These are phyloP conservation scores for Zasmidium cellare DNA, from an alignment of 2,329 filamentous ascomycete genomes.

Conservation along the genomic window DNA sequence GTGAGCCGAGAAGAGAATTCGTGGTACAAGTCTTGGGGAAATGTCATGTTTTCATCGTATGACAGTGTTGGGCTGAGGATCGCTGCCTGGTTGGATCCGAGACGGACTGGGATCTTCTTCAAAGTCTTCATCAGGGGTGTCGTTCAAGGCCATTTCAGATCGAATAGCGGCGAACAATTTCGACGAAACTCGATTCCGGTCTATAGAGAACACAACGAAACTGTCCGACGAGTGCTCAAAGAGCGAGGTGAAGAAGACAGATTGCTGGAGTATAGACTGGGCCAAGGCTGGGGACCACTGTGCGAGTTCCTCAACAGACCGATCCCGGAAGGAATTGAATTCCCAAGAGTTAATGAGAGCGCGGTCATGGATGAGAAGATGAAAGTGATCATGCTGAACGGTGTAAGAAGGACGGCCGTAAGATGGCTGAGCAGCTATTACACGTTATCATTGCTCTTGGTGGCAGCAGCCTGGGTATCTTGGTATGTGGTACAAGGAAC, in stretches of 20 bases:
- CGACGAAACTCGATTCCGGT: conserved; percentile 12
- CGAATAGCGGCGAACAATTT: conserved; percentile 8
- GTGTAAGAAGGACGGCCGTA: background rate
- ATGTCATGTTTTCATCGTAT: background rate
- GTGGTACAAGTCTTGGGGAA: conserved; percentile 21
- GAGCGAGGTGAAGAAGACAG: conserved; percentile 17
- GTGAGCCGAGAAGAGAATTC: conserved; percentile 23
- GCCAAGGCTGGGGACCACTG: conserved; percentile 13
- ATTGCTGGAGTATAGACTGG: conserved; percentile 10
- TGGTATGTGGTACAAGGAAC: too few relatives aligned
- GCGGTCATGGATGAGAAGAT: background rate
- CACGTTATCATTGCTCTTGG: background rate
- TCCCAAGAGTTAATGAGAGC: conserved; percentile 12
- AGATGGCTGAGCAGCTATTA: background rate
- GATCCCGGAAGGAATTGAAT: conserved; percentile 22
- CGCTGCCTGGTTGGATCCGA: background rate
- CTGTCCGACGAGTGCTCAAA: conserved; percentile 12
- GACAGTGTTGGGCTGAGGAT: background rate
- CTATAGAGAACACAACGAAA: conserved; percentile 20
- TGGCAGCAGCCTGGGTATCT: background rate
- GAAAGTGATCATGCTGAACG: background rate
- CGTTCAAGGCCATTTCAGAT: conserved; percentile 16
- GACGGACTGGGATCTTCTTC: background rate
- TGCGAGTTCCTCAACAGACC: conserved; percentile 11
- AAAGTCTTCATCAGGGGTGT: conserved; percentile 5